A percentile compares a stretch with the other conserved stretches of the same genome.
Conservation (phyloP, 1,139 yeast genomes). For the Magnusiomyces ingens region DNA sequence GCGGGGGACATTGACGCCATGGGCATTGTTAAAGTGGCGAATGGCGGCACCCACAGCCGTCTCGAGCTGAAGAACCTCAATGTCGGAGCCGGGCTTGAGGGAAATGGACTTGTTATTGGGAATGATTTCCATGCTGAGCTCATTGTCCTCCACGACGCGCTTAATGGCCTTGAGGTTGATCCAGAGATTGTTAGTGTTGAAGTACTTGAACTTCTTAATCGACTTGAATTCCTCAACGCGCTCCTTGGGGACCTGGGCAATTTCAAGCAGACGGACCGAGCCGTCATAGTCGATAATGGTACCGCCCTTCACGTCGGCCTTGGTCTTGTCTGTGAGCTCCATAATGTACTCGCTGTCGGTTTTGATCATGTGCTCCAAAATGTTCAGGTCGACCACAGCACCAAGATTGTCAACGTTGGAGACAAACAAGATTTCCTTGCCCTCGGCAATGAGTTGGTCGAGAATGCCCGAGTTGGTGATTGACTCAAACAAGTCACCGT, state of each 20-base stretch:
- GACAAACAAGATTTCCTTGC: slow-evolving; percentile 90
- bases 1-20: slow-evolving; percentile 97
- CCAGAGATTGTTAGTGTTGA: slow-evolving; percentile 98
- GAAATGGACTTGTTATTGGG: slow-evolving; percentile 86
- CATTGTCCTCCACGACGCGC: slow-evolving; percentile 79
- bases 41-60: slow-evolving; percentile 99
- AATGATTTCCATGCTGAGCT: slow-evolving; percentile 85
- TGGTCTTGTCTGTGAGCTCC: slow-evolving; percentile 97
- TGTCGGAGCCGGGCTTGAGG: slow-evolving; percentile 59
- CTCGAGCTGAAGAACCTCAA: slow-evolving; percentile 88
- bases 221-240: slow-evolving; percentile 98
- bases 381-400: slow-evolving; percentile 91
- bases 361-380: slow-evolving; percentile 87
- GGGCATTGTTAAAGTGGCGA: slow-evolving; percentile 90
- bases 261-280: slow-evolving; percentile 86
- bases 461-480: slow-evolving; percentile 86
- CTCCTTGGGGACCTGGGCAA: slow-evolving; percentile 98
- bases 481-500: slow-evolving; percentile 94
- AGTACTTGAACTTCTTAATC: slow-evolving; percentile 94
- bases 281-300: slow-evolving; percentile 95
- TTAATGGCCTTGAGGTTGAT: slow-evolving; percentile 90
- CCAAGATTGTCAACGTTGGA: slow-evolving; percentile 98
- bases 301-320: slow-evolving; percentile 99
- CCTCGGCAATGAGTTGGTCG: slow-evolving; percentile 83
- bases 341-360: slow-evolving; percentile 89